phyloP scores from a whole-genome alignment of 306 rosid species.

The Cyclanthera cordifolia region DNA sequence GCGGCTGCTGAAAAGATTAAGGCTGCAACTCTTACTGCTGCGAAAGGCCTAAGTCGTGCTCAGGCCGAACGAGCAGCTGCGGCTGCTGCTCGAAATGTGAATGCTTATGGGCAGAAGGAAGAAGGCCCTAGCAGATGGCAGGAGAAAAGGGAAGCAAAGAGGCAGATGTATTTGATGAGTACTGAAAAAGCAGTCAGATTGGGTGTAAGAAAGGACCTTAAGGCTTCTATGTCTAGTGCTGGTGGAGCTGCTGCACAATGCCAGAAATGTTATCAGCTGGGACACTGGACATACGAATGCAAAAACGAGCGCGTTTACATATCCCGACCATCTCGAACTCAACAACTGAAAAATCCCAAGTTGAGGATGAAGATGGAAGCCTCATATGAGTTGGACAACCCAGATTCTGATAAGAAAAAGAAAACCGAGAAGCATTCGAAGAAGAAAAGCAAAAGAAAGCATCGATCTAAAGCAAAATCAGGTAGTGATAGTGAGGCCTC shows the following conservation, averaged over 20 bases:
- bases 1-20: slow-evolving; percentile 93
- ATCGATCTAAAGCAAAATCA: slow-evolving; percentile 43
- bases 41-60: slow-evolving; percentile 94
- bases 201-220: slow-evolving; percentile 83
- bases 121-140: slow-evolving; percentile 99
- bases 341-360: slow-evolving; percentile 82
- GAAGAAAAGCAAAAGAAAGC: slow-evolving; percentile 71
- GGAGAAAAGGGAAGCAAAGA: slow-evolving; percentile 96
- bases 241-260: slow-evolving; percentile 62
- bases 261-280: slow-evolving; percentile 78
- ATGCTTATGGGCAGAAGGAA: slow-evolving; percentile 98
- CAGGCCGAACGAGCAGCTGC: slow-evolving; percentile 95
- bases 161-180: slow-evolving; percentile 98
- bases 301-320: slow-evolving; percentile 89
- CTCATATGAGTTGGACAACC: slow-evolving; percentile 44
- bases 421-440: slow-evolving; percentile 32
- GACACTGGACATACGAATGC: slow-evolving; percentile 97
- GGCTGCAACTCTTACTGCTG: slow-evolving; percentile 88
- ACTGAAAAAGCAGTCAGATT: slow-evolving; percentile 89
- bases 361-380: slow-evolving; percentile 49
- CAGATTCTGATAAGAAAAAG: slow-evolving; percentile 32
- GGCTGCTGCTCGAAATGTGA: slow-evolving; percentile 89
- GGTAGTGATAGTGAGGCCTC: slow-evolving; percentile 78
- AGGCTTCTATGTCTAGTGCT: slow-evolving; percentile 32
- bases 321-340: slow-evolving; percentile 88